These are phyloP conservation scores for Auricularia sp. DNA, from an alignment of 768 basidiomycete species.

Conservation along the genomic window DNA sequence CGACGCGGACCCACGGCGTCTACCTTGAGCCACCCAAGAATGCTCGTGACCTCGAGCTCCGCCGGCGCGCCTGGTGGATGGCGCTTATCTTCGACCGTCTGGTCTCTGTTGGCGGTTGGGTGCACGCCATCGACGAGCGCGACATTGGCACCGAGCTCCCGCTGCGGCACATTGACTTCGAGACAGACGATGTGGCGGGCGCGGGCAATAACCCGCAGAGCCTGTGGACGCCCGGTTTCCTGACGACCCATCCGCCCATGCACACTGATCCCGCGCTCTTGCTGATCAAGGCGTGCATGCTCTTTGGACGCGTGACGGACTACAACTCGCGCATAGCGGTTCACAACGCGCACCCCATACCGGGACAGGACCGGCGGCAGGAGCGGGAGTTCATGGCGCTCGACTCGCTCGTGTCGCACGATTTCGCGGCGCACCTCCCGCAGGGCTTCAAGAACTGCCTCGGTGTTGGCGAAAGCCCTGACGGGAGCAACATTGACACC, in stretches of 20 bases:
- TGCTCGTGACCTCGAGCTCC: constrained; percentile 61
- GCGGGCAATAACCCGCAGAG: constrained; percentile 62
- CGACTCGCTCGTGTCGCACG: constrained; percentile 53
- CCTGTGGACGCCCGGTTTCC: constrained; percentile 50
- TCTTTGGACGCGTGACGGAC: constrained; percentile 79
- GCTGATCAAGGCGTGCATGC: constrained; percentile 73
- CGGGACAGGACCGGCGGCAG: constrained; percentile 24
- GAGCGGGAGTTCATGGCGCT: constrained; percentile 47
- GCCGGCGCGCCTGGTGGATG: constrained; percentile 88
- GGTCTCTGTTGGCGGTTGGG: constrained; percentile 72
- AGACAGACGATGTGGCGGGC: constrained; percentile 45
- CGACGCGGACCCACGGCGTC: constrained; percentile 58
- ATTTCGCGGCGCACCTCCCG: constrained; percentile 65
- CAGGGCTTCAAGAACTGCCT: constrained; percentile 43
- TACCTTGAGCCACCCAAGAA: constrained; percentile 75
- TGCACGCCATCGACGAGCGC: constrained; percentile 73
- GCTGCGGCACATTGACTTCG: constrained; percentile 63
- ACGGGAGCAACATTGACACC: constrained; percentile 53
- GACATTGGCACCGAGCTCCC: constrained; percentile 81
- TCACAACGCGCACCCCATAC: constrained; percentile 46
- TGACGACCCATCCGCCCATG: constrained; percentile 57
- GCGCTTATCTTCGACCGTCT: constrained; percentile 79
- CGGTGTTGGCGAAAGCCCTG: constrained; percentile 49
- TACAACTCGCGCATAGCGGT: constrained; percentile 70
- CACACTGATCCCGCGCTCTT: constrained; percentile 78